phyloP scores from a whole-genome alignment of 2,329 filamentous ascomycete species.

The Lachnellula suecica region DNA sequence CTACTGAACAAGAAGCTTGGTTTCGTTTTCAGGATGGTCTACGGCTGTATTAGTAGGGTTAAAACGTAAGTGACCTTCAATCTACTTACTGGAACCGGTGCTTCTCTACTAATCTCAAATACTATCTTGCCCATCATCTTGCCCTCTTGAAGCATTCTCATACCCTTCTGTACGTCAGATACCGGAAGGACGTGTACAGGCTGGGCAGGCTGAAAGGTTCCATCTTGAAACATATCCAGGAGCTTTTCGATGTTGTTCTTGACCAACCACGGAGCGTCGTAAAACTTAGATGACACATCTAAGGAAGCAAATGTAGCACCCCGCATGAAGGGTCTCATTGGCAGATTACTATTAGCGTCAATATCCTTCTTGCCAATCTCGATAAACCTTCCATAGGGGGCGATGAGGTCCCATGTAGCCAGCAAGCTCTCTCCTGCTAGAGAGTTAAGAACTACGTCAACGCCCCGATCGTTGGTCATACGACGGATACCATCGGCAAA shows the following conservation, averaged over 20 bases:
- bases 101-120: neutral
- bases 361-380: slow-evolving; percentile 32
- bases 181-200: neutral
- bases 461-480: slow-evolving; percentile 10
- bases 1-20: neutral
- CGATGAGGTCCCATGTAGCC: slow-evolving; percentile 41
- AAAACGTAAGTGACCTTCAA: neutral
- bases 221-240: slow-evolving; percentile 20
- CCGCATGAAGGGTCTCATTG: slow-evolving; percentile 3
- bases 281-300: slow-evolving; percentile 10
- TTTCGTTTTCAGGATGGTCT: neutral
- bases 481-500: slow-evolving; percentile 30
- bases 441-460: slow-evolving; percentile 5
- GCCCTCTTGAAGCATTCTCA: neutral
- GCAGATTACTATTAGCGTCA: slow-evolving; percentile 25
- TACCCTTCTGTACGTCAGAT: neutral
- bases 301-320: slow-evolving; percentile 7
- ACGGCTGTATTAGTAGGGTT: neutral
- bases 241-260: neutral
- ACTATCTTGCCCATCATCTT: neutral
- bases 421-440: slow-evolving; percentile 31
- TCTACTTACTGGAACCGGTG: neutral
- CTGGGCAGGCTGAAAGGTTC: slow-evolving; percentile 7
- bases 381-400: slow-evolving; percentile 34
- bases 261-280: neutral